Evolutionary conservation across 2,329 filamentous ascomycete genomes (phyloP).

Genomic region (Colletotrichum higginsianum): DNA sequence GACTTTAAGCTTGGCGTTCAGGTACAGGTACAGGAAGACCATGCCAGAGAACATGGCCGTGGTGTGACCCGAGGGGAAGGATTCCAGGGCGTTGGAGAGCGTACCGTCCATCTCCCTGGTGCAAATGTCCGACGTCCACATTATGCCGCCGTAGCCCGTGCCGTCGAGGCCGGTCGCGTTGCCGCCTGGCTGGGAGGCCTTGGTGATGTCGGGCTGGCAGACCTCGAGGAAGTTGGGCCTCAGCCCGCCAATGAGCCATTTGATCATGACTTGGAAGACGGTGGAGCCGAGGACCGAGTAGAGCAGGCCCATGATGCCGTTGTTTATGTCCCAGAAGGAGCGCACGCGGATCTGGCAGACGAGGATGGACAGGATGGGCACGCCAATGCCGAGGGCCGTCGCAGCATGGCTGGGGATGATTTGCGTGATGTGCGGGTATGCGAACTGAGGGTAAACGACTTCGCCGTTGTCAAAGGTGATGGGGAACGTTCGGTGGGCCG

Average conservation of each 20-base stretch:
- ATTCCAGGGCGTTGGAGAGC: constrained; percentile 79
- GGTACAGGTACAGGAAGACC: constrained; percentile 79
- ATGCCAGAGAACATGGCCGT: constrained; percentile 82
- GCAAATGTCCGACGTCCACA: constrained; percentile 80
- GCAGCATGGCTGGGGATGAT: constrained; percentile 81
- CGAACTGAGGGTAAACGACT: constrained; percentile 79
- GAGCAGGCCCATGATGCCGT: constrained; percentile 77
- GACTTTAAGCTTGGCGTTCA: constrained; percentile 85
- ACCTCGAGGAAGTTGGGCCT: constrained; percentile 81
- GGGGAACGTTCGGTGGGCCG: constrained; percentile 77
- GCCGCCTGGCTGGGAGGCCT: constrained; percentile 59
- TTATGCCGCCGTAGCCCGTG: constrained; percentile 70
- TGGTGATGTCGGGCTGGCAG: constrained; percentile 72
- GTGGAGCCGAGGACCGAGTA: constrained; percentile 79
- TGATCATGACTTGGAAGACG: constrained; percentile 83
- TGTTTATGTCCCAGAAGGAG: constrained; percentile 80
- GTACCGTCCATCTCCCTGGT: constrained; percentile 74
- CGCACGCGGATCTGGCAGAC: constrained; percentile 77
- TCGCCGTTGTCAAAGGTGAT: constrained; percentile 77
- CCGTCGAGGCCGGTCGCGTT: constrained; percentile 59
- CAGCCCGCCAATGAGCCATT: constrained; percentile 81
- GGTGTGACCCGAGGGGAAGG: constrained; percentile 81
- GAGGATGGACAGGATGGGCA: constrained; percentile 77
- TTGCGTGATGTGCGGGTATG: constrained; percentile 78
- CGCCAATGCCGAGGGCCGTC: constrained; percentile 74